A percentile compares a stretch with the other conserved stretches of the same genome.
These are phyloP conservation scores for Crepidotus variabilis DNA, from an alignment of 768 basidiomycete genomes.

Conservation along the genomic window DNA sequence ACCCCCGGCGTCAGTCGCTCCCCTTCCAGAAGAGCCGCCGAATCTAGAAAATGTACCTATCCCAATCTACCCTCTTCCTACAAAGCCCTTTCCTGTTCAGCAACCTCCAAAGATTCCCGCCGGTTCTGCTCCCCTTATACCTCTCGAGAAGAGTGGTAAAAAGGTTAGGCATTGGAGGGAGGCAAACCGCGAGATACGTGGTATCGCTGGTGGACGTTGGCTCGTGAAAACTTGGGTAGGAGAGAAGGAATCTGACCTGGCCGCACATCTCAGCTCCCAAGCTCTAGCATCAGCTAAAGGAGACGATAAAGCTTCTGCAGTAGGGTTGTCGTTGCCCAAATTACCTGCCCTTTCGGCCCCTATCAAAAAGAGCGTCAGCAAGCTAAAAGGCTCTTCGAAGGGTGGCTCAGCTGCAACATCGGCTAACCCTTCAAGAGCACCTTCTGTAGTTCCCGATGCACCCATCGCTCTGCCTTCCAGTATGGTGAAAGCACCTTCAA, in stretches of 20 bases:
- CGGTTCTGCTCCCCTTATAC: slow-evolving; percentile 63
- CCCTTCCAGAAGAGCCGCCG: slow-evolving; percentile 35
- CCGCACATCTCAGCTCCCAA: slow-evolving; percentile 25
- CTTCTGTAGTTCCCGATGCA: slow-evolving; percentile 47
- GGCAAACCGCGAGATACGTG: slow-evolving; percentile 74
- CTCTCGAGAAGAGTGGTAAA: slow-evolving; percentile 60
- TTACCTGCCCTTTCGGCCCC: slow-evolving; percentile 32
- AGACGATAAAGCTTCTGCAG: slow-evolving; percentile 26
- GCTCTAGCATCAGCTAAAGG: slow-evolving; percentile 19
- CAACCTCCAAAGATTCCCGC: slow-evolving; percentile 72
- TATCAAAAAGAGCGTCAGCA: slow-evolving; percentile 33
- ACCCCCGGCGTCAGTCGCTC: slow-evolving; percentile 18
- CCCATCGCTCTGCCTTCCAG: slow-evolving; percentile 24
- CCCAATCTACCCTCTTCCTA: slow-evolving; percentile 74
- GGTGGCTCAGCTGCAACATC: slow-evolving; percentile 41
- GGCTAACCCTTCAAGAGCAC: slow-evolving; percentile 53
- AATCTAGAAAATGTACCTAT: slow-evolving; percentile 59
- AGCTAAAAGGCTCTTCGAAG: slow-evolving; percentile 37
- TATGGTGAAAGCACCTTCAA: slow-evolving; percentile 49
- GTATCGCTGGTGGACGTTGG: slow-evolving; percentile 84
- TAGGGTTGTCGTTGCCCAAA: slow-evolving; percentile 31
- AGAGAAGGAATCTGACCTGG: slow-evolving; percentile 71
- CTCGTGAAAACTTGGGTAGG: slow-evolving; percentile 81
- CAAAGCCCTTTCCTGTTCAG: slow-evolving; percentile 82
- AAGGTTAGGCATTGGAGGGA: slow-evolving; percentile 71